Evolutionary conservation across 805 yeast genomes (phyloP).

Genomic region (Zygotorulaspora florentina): DNA sequence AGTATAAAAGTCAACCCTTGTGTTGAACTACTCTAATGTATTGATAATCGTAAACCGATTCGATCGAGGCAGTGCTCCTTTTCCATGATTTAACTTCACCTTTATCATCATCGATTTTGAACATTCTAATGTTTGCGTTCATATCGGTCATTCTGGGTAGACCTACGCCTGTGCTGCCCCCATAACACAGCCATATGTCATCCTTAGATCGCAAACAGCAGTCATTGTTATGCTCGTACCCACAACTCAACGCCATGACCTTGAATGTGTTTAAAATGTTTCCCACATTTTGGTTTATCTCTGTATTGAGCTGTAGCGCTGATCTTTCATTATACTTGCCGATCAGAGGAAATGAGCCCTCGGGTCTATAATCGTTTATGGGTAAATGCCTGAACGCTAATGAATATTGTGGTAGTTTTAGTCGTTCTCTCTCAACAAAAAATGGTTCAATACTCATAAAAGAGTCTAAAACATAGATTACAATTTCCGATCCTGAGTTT

Average conservation of each 20-base stretch:
- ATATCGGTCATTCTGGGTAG: slow-evolving; percentile 52
- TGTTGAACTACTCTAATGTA: slow-evolving; percentile 14
- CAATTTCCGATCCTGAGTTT: slow-evolving; percentile 2
- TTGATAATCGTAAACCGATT: slow-evolving; percentile 43
- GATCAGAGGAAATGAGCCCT: slow-evolving; percentile 36
- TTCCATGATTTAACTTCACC: slow-evolving; percentile 57
- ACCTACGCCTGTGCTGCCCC: slow-evolving; percentile 64
- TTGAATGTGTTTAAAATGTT: slow-evolving; percentile 42
- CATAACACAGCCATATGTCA: slow-evolving; percentile 60
- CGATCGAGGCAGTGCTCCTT: slow-evolving; percentile 46
- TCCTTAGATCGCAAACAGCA: slow-evolving; percentile 46
- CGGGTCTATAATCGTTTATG: slow-evolving; percentile 51
- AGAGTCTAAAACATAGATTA: slow-evolving; percentile 17
- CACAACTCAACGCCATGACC: slow-evolving; percentile 55
- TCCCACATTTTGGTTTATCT: slow-evolving; percentile 27
- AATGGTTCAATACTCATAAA: slow-evolving; percentile 6
- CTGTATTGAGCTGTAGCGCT: slow-evolving; percentile 26
- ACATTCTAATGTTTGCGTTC: slow-evolving; percentile 50
- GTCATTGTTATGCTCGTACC: slow-evolving; percentile 68
- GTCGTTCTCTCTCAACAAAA: slow-evolving; percentile 1
- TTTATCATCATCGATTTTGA: slow-evolving; percentile 42
- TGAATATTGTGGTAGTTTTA: slow-evolving; percentile 24
- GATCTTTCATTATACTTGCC: slow-evolving; percentile 39
- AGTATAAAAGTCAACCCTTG: neutral
- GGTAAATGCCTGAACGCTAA: slow-evolving; percentile 70